These are phyloP conservation scores for Ophiostoma ips DNA, from an alignment of 2,329 filamentous ascomycete species.

Conservation along the genomic window DNA sequence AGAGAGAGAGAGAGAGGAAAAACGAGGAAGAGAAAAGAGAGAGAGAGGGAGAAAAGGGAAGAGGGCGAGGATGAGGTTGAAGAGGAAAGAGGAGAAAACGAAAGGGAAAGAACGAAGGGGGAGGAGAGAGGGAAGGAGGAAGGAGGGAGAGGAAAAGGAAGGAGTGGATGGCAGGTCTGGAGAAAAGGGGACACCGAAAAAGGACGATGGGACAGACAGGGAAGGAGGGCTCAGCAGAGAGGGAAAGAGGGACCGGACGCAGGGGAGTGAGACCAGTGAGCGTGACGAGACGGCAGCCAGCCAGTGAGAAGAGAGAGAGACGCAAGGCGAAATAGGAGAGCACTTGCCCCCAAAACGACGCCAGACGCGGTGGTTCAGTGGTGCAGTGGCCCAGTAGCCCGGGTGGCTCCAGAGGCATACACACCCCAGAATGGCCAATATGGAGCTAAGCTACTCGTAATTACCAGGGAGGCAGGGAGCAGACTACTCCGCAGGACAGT, in stretches of 20 bases:
- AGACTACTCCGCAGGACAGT: not conserved
- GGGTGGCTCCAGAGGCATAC: too few relatives aligned
- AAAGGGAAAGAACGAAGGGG: not conserved
- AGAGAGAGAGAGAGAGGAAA: not conserved
- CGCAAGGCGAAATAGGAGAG: too few relatives aligned
- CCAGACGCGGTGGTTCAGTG: too few relatives aligned
- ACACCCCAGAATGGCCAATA: not conserved
- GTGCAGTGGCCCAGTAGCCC: too few relatives aligned
- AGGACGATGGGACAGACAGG: not conserved
- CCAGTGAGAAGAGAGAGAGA: too few relatives aligned
- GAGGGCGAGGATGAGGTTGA: not conserved
- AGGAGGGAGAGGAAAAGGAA: conserved; percentile 1
- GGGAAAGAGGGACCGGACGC: not conserved
- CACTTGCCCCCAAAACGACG: too few relatives aligned
- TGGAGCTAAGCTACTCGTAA: not conserved
- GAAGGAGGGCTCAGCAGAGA: not conserved
- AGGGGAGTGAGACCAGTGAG: not conserved
- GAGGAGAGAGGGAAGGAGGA: not conserved
- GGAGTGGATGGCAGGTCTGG: conserved; percentile 15
- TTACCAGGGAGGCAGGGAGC: conserved; percentile 1
- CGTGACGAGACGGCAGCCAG: not conserved
- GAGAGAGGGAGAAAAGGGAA: not conserved
- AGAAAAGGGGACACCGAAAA: conserved; percentile 16
- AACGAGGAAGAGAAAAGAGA: conserved; percentile 2
- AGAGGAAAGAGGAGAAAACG: not conserved